Conservation (phyloP, 768 basidiomycete genomes). For the Cystobasidium onofrii region DNA sequence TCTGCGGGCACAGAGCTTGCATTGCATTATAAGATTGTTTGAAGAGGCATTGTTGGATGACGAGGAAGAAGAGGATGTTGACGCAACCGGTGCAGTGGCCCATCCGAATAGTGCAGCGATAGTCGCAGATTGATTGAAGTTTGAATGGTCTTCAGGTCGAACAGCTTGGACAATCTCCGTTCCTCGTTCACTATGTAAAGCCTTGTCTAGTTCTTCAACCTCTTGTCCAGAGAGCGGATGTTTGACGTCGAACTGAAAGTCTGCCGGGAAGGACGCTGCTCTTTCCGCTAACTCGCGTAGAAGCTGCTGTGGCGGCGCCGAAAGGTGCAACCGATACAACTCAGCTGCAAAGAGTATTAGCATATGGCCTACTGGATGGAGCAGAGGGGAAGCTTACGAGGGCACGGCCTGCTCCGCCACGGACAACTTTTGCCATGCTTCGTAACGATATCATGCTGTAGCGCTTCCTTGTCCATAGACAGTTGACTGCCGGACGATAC, state of each 20-base stretch:
- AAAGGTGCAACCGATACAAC: constrained; percentile 1
- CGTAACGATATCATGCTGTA: background rate
- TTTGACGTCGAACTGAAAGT: background rate
- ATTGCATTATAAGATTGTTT: background rate
- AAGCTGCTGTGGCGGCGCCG: constrained; percentile 1
- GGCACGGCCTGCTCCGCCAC: background rate
- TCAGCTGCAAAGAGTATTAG: background rate
- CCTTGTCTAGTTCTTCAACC: background rate
- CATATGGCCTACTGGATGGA: background rate
- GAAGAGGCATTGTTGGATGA: background rate
- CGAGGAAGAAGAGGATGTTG: background rate
- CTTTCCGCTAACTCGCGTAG: background rate
- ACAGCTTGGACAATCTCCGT: background rate
- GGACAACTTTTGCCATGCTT: constrained; percentile 9
- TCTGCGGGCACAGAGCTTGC: constrained; percentile 15
- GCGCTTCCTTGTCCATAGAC: background rate
- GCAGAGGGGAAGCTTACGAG: background rate
- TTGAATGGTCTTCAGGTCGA: background rate
- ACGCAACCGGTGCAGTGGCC: background rate
- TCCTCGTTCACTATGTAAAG: background rate
- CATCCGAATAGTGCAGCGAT: constrained; percentile 4
- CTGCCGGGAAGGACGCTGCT: background rate
- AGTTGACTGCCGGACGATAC: background rate
- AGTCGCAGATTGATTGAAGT: background rate
- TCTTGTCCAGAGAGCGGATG: background rate